These are phyloP conservation scores for Ophiostoma quercus DNA, from an alignment of 2,329 filamentous ascomycete genomes.

Conservation along the genomic window DNA sequence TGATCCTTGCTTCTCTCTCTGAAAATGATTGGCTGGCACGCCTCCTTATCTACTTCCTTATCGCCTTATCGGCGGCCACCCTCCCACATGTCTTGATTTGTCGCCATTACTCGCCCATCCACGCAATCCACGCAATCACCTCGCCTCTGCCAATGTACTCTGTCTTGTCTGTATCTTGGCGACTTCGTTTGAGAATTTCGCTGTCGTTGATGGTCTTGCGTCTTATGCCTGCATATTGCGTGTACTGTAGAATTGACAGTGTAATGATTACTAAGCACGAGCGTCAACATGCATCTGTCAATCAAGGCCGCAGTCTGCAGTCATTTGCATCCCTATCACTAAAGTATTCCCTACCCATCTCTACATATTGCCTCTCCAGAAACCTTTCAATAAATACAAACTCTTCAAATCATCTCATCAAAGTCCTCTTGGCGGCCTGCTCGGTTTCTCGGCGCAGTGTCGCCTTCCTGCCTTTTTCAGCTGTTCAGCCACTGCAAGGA, in stretches of 20 bases:
- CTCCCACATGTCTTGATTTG: slow-evolving; percentile 22
- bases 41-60: background rate
- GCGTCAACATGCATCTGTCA: no score
- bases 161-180: background rate
- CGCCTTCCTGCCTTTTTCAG: background rate
- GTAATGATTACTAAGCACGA: background rate
- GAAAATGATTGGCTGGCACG: background rate
- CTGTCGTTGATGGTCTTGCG: background rate
- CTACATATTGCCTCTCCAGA: no score
- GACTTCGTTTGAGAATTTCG: background rate
- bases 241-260: background rate
- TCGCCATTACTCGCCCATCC: slow-evolving; percentile 24
- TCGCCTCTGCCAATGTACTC: slow-evolving; percentile 6
- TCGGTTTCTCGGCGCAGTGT: slow-evolving; percentile 7
- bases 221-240: background rate
- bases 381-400: no score
- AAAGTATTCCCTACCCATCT: no score
- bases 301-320: no score
- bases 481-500: background rate
- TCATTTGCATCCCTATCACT: background rate
- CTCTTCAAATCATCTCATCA: background rate
- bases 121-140: slow-evolving; percentile 5
- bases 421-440: background rate
- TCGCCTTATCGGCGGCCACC: background rate
- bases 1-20: background rate